phyloP scores from a whole-genome alignment of 805 yeast genomes.

The Candida nonsorbophila region DNA sequence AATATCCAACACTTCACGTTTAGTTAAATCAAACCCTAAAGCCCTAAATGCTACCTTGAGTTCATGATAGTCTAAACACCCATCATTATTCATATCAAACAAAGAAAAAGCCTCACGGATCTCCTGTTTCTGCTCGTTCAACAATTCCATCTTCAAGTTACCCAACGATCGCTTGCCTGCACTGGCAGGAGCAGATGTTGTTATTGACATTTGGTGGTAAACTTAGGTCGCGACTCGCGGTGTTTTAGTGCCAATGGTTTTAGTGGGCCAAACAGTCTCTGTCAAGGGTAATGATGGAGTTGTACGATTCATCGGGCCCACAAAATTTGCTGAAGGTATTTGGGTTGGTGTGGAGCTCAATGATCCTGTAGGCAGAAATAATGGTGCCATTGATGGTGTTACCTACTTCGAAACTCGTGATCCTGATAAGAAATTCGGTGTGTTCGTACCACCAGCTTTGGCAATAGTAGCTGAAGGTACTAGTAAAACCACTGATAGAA shows the following conservation, averaged over 20 bases:
- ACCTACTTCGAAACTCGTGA: conserved; percentile 36
- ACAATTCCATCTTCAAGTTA: conserved; percentile 58
- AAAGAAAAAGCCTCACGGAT: conserved; percentile 86
- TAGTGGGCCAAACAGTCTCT: conserved; percentile 25
- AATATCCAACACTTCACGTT: conserved; percentile 68
- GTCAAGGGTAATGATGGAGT: conserved; percentile 39
- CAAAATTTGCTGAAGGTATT: conserved; percentile 53
- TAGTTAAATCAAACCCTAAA: conserved; percentile 78
- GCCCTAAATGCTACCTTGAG: conserved; percentile 92
- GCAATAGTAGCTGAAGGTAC: conserved; percentile 1
- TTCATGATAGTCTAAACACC: conserved; percentile 87
- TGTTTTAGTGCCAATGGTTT: conserved; percentile 1
- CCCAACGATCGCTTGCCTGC: conserved; percentile 14
- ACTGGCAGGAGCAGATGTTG: conserved; percentile 5
- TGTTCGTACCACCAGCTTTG: conserved; percentile 34
- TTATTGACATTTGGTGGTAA: not conserved
- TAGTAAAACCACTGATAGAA: conserved; percentile 1
- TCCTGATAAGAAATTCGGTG: conserved; percentile 34
- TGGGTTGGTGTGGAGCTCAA: conserved; percentile 50
- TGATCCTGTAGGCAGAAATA: conserved; percentile 38
- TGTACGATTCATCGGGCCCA: conserved; percentile 47
- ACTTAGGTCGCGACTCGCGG: not conserved
- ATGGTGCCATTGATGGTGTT: conserved; percentile 43
- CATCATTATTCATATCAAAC: conserved; percentile 91
- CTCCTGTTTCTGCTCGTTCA: conserved; percentile 86